Percentiles rank a stretch among this genome's conserved stretches.
These are phyloP conservation scores for Clitopilus hobsonii DNA, from an alignment of 768 basidiomycete species.

Conservation along the genomic window DNA sequence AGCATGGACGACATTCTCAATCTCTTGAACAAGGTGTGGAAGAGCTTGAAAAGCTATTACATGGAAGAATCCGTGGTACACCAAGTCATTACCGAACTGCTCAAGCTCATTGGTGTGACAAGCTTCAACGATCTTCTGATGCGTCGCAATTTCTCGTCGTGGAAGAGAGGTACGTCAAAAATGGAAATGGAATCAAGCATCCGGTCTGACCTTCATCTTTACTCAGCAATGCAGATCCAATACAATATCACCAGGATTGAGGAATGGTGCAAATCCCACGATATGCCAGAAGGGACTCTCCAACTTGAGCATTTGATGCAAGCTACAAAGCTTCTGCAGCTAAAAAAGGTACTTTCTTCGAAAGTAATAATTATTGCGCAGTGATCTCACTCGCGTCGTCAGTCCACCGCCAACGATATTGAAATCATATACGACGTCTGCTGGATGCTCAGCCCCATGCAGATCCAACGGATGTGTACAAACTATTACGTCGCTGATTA, in stretches of 20 bases:
- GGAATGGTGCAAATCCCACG: slow-evolving; percentile 99
- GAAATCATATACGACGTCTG: slow-evolving; percentile 99
- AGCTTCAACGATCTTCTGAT: slow-evolving; percentile 98
- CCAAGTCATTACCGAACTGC: slow-evolving; percentile 90
- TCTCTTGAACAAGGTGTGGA: slow-evolving; percentile 96
- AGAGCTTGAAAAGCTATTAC: slow-evolving; percentile 96
- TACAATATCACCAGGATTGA: slow-evolving; percentile 98
- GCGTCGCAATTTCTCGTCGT: slow-evolving; percentile 98
- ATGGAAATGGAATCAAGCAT: not conserved
- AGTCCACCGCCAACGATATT: slow-evolving; percentile 93
- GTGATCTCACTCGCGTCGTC: slow-evolving; percentile 3
- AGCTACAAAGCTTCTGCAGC: slow-evolving; percentile 94
- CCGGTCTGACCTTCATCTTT: not conserved
- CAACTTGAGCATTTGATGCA: slow-evolving; percentile 99
- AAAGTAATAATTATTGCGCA: no score
- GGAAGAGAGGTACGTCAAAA: slow-evolving; percentile 84
- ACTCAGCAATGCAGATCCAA: slow-evolving; percentile 97
- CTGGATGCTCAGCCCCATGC: slow-evolving; percentile 99
- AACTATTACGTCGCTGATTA: slow-evolving; percentile 99
- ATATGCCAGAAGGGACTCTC: slow-evolving; percentile 97
- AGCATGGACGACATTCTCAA: slow-evolving; percentile 99
- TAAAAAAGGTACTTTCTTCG: slow-evolving; percentile 80
- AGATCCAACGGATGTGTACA: slow-evolving; percentile 98
- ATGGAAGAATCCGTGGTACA: slow-evolving; percentile 97
- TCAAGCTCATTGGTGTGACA: slow-evolving; percentile 93